These are phyloP conservation scores for Orbilia quercus DNA, from an alignment of 2,329 filamentous ascomycete species.

Conservation along the genomic window DNA sequence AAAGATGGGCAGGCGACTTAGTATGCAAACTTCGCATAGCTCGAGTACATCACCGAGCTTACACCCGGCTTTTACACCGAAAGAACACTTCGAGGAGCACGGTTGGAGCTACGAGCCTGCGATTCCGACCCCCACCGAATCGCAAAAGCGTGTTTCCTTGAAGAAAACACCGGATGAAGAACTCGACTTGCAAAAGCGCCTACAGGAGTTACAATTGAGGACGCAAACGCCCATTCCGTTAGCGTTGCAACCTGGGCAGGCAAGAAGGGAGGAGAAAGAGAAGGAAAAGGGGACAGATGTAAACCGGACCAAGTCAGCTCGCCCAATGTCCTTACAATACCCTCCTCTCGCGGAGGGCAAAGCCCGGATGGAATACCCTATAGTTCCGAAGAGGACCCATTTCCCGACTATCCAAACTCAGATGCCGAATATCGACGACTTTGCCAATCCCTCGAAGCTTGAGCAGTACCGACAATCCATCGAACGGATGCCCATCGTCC, in stretches of 20 bases:
- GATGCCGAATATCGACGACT: conserved; percentile 50
- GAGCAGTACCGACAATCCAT: conserved; percentile 47
- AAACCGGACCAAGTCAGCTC: conserved; percentile 37
- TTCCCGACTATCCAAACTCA: conserved; percentile 26
- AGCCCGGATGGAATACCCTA: conserved; percentile 42
- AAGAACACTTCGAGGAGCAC: conserved; percentile 48
- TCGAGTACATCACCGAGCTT: conserved; percentile 50
- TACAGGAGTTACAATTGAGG: conserved; percentile 52
- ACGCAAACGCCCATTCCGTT: conserved; percentile 39
- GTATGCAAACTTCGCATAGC: conserved; percentile 51
- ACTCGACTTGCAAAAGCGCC: conserved; percentile 53
- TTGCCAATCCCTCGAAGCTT: conserved; percentile 49
- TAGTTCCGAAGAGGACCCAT: conserved; percentile 42
- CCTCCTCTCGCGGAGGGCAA: conserved; percentile 32
- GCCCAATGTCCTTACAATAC: conserved; percentile 41
- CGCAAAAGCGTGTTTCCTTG: conserved; percentile 44
- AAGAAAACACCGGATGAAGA: conserved; percentile 50
- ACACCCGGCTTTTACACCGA: conserved; percentile 49
- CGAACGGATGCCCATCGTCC: conserved; percentile 43
- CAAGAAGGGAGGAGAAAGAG: conserved; percentile 34
- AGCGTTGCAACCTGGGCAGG: conserved; percentile 28
- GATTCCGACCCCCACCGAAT: conserved; percentile 48
- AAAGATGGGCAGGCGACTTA: conserved; percentile 51
- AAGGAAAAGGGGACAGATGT: conserved; percentile 50
- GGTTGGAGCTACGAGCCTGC: conserved; percentile 53